Conservation (phyloP, 306 rosid species). For the Casuarina cunninghamiana region DNA sequence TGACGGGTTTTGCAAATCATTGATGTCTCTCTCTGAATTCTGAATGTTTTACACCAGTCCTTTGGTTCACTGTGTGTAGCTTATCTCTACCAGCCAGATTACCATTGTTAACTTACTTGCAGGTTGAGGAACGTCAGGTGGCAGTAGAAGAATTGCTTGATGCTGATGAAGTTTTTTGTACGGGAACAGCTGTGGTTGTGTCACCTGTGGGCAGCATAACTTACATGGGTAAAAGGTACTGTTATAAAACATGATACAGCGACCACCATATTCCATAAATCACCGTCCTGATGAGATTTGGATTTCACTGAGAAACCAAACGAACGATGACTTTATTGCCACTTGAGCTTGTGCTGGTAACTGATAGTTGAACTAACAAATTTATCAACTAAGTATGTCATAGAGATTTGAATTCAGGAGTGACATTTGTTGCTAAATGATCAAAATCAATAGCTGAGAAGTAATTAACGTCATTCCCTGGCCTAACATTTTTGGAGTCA, state of each 20-base stretch:
- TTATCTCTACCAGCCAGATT: neutral
- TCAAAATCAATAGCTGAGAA: neutral
- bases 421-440: neutral
- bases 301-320: neutral
- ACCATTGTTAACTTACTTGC: slow-evolving; percentile 29
- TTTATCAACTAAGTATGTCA: neutral
- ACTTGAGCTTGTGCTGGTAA: neutral
- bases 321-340: neutral
- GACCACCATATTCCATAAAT: neutral
- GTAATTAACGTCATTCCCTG: neutral
- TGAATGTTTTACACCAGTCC: neutral
- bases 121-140: slow-evolving; percentile 95
- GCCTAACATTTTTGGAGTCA: neutral
- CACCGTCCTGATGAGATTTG: neutral
- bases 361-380: neutral
- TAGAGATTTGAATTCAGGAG: neutral
- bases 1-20: neutral
- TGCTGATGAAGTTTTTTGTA: slow-evolving; percentile 95
- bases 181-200: slow-evolving; percentile 96
- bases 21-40: neutral
- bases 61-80: neutral
- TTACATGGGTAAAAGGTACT: slow-evolving; percentile 64
- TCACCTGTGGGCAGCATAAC: slow-evolving; percentile 98
- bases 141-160: slow-evolving; percentile 83
- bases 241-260: neutral